Conservation (phyloP, 2,329 filamentous ascomycete genomes). For the Colletotrichum sp. region DNA sequence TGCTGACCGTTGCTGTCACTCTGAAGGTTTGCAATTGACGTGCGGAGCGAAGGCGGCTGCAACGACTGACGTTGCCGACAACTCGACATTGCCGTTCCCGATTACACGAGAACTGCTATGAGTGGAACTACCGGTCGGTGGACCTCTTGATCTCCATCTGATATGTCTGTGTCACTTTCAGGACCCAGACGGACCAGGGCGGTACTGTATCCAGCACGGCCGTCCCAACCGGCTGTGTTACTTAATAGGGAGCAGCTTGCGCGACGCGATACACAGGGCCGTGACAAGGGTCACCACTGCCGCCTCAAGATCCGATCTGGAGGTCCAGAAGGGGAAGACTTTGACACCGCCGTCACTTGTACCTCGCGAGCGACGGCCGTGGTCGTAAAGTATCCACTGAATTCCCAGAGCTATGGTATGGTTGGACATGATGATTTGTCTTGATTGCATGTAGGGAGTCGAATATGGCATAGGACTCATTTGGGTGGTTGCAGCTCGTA, state of each 20-base stretch:
- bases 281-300: conserved; percentile 11
- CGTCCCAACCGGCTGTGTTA: conserved; percentile 14
- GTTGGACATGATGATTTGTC: conserved; percentile 12
- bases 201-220: conserved; percentile 9
- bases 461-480: conserved; percentile 5
- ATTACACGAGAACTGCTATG: not conserved
- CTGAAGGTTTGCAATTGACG: conserved; percentile 13
- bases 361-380: not conserved
- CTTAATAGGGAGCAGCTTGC: conserved; percentile 21
- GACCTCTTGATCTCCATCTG: conserved; percentile 13
- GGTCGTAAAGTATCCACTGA: conserved; percentile 20
- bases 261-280: conserved; percentile 18
- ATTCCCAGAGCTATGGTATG: conserved; percentile 10
- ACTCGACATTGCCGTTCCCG: not conserved
- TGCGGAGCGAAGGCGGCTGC: conserved; percentile 7
- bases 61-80: conserved; percentile 15
- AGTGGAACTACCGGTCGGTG: conserved; percentile 12
- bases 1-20: conserved; percentile 9
- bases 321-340: not conserved
- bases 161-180: conserved; percentile 16
- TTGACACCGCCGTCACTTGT: not conserved
- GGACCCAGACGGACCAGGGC: not conserved
- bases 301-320: conserved; percentile 14
- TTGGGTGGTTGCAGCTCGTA: conserved; percentile 18
- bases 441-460: conserved; percentile 6